phyloP scores from a whole-genome alignment of 1,284 basidiomycete species.

The Rhodotorula sp. region DNA sequence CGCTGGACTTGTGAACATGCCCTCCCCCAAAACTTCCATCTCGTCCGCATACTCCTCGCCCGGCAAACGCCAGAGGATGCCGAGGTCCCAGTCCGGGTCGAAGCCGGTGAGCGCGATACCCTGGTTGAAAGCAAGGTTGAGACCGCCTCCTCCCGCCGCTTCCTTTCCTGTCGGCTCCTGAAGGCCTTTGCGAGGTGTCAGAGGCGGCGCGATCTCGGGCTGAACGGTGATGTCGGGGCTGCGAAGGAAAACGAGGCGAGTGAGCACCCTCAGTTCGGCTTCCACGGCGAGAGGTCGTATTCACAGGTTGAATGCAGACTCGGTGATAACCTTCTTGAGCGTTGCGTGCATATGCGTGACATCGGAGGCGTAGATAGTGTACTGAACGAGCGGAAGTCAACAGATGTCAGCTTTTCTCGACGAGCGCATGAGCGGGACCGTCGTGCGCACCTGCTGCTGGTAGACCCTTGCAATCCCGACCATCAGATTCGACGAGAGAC shows the following conservation, averaged over 20 bases:
- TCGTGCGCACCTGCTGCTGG: conserved; percentile 27
- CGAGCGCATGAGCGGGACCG: neutral
- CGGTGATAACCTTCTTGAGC: conserved; percentile 32
- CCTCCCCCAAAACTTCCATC: conserved; percentile 8
- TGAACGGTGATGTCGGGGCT: conserved; percentile 14
- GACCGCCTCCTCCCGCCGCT: neutral
- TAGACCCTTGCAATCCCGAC: conserved; percentile 37
- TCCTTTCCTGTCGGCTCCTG: neutral
- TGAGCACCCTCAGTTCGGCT: neutral
- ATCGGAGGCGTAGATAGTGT: conserved; percentile 29
- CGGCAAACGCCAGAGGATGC: conserved; percentile 7
- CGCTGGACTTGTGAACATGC: neutral
- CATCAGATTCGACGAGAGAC: conserved; percentile 31
- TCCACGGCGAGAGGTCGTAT: neutral
- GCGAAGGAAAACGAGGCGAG: neutral
- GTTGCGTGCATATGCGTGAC: conserved; percentile 30
- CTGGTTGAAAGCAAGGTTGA: conserved; percentile 18
- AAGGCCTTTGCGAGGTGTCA: neutral
- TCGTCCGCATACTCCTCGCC: neutral
- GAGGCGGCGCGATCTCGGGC: neutral
- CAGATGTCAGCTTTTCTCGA: neutral
- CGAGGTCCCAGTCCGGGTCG: conserved; percentile 16
- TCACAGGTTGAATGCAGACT: conserved; percentile 5
- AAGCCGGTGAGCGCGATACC: conserved; percentile 15
- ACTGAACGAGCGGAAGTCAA: conserved; percentile 7